phyloP scores from a whole-genome alignment of 1,284 basidiomycete genomes.

The Fomitopsis palustris region DNA sequence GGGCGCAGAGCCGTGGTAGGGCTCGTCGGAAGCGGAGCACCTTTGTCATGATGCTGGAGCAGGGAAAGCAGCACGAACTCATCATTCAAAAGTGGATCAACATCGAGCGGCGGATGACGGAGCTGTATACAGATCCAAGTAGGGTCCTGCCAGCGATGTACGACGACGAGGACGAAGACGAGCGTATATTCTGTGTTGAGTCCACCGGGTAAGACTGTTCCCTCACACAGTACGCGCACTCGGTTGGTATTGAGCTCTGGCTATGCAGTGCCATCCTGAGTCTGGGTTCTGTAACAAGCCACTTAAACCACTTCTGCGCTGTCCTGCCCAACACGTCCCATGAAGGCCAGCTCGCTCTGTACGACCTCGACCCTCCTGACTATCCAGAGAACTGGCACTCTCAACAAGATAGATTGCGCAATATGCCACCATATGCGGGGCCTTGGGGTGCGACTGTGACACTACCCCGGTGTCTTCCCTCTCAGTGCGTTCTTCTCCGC shows the following conservation, averaged over 20 bases:
- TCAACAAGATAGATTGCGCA: conserved; percentile 24
- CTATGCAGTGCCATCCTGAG: conserved; percentile 61
- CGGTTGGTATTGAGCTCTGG: background rate
- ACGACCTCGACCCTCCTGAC: conserved; percentile 64
- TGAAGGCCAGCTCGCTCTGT: conserved; percentile 51
- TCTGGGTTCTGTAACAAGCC: conserved; percentile 64
- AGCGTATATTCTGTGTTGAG: conserved; percentile 47
- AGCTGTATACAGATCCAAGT: conserved; percentile 48
- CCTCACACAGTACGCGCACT: no score
- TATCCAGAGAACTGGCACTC: conserved; percentile 63
- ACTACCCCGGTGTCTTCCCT: conserved; percentile 53
- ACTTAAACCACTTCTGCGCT: conserved; percentile 74
- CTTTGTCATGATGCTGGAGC: conserved; percentile 71
- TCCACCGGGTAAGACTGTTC: conserved; percentile 53
- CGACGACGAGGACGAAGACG: conserved; percentile 33
- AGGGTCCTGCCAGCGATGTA: conserved; percentile 19
- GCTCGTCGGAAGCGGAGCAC: conserved; percentile 68
- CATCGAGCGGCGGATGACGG: conserved; percentile 56
- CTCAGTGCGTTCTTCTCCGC: conserved; percentile 28
- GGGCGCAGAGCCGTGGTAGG: conserved; percentile 77
- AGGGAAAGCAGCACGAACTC: conserved; percentile 35
- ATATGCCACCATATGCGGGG: conserved; percentile 36
- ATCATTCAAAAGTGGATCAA: conserved; percentile 51
- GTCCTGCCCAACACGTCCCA: conserved; percentile 58
- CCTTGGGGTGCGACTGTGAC: conserved; percentile 65